Evolutionary conservation across 2,329 filamentous ascomycete genomes (phyloP).

Genomic region (Fusarium stilboides): DNA sequence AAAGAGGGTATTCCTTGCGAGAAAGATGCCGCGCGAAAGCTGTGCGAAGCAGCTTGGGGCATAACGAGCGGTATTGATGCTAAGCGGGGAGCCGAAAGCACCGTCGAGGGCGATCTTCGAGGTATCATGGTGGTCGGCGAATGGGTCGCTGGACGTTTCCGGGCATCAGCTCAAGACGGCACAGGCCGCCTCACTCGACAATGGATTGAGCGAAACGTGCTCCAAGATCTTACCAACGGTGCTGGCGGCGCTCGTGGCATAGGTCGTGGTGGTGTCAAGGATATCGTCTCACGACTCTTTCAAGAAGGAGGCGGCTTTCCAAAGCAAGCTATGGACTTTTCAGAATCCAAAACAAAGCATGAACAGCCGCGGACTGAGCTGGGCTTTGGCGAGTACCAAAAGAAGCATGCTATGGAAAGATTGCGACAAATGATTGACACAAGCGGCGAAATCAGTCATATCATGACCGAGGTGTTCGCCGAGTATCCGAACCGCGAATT

Average conservation of each 20-base stretch:
- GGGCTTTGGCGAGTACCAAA: slow-evolving; percentile 80
- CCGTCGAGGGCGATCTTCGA: slow-evolving; percentile 81
- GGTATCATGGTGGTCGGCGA: slow-evolving; percentile 89
- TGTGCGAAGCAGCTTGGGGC: slow-evolving; percentile 88
- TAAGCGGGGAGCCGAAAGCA: slow-evolving; percentile 76
- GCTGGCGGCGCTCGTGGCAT: slow-evolving; percentile 80
- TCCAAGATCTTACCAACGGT: slow-evolving; percentile 77
- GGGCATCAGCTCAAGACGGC: slow-evolving; percentile 61
- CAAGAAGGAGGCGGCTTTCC: slow-evolving; percentile 85
- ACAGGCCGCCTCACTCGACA: slow-evolving; percentile 73
- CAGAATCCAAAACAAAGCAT: slow-evolving; percentile 61
- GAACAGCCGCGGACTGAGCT: slow-evolving; percentile 73
- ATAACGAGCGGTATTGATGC: slow-evolving; percentile 80
- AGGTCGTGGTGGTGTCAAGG: slow-evolving; percentile 79
- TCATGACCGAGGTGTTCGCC: slow-evolving; percentile 87
- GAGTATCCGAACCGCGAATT: slow-evolving; percentile 89
- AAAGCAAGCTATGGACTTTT: slow-evolving; percentile 64
- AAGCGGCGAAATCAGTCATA: slow-evolving; percentile 82
- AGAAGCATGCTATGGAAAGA: slow-evolving; percentile 80
- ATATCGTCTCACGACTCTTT: slow-evolving; percentile 85
- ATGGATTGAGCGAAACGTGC: slow-evolving; percentile 82
- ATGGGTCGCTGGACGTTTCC: slow-evolving; percentile 84
- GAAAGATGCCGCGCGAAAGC: slow-evolving; percentile 86
- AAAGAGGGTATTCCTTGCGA: slow-evolving; percentile 92
- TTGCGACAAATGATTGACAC: slow-evolving; percentile 84